Percentiles rank a stretch among this genome's conserved stretches.
Evolutionary conservation across 2,329 filamentous ascomycete genomes (phyloP).

Genomic region (Cordyceps cicadae): DNA sequence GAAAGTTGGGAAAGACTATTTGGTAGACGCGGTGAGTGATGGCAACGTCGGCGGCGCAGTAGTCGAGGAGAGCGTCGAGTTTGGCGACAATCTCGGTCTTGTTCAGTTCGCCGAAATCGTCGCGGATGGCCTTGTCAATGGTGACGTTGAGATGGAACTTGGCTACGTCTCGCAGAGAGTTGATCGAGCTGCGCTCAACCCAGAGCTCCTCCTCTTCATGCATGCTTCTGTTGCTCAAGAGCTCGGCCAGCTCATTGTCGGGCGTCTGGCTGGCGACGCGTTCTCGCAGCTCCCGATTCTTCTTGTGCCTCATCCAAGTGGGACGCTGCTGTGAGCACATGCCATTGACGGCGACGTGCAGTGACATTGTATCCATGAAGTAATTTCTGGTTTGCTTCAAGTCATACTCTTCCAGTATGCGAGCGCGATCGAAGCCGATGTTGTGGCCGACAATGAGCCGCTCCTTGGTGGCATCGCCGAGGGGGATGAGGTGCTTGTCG

Average conservation of each 20-base stretch:
- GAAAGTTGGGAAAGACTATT: conserved; percentile 83
- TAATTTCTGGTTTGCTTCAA: conserved; percentile 73
- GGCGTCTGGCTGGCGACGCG: conserved; percentile 65
- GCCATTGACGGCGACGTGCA: conserved; percentile 95
- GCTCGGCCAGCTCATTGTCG: conserved; percentile 59
- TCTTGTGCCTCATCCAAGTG: conserved; percentile 95
- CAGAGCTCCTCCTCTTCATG: conserved; percentile 92
- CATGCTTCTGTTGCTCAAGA: conserved; percentile 60
- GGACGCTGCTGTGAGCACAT: conserved; percentile 97
- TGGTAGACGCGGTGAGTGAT: conserved; percentile 93
- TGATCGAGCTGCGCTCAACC: conserved; percentile 90
- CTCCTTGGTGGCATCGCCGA: conserved; percentile 66
- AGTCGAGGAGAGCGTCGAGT: conserved; percentile 77
- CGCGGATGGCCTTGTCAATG: conserved; percentile 80
- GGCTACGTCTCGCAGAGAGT: conserved; percentile 89
- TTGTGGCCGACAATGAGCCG: conserved; percentile 90
- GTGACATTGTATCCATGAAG: conserved; percentile 95
- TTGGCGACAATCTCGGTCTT: conserved; percentile 60
- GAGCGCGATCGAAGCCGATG: conserved; percentile 85
- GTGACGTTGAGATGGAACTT: conserved; percentile 90
- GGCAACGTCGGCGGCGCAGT: conserved; percentile 89
- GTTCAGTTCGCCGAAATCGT: conserved; percentile 79
- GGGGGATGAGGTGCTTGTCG: conserved; percentile 72
- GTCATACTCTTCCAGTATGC: conserved; percentile 82
- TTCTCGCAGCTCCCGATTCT: conserved; percentile 76